Evolutionary conservation across 306 rosid species (phyloP).

Genomic region (Dryas alaskensis): DNA sequence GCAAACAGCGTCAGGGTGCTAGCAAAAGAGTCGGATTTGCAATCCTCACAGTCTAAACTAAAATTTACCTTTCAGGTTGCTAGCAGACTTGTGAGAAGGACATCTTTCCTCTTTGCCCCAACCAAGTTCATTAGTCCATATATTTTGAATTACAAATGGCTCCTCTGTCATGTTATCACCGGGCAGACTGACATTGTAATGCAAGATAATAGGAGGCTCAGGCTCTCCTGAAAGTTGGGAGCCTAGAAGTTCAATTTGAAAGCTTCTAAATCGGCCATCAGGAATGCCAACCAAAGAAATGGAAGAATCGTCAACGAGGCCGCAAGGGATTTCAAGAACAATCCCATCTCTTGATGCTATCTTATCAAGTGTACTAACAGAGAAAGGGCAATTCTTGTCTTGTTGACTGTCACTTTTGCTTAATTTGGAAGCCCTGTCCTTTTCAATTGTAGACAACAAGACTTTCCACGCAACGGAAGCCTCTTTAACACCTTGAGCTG

Average conservation of each 20-base stretch:
- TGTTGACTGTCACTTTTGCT: constrained; percentile 35
- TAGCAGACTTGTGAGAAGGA: constrained; percentile 58
- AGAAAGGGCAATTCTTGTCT: constrained; percentile 57
- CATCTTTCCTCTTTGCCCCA: constrained; percentile 88
- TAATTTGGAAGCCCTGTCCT: constrained; percentile 43
- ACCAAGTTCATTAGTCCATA: constrained; percentile 74
- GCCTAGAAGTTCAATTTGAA: constrained; percentile 70
- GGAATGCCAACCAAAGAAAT: constrained; percentile 82
- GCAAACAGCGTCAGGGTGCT: not conserved
- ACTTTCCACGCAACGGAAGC: constrained; percentile 84
- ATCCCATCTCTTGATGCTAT: constrained; percentile 32
- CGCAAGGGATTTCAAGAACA: constrained; percentile 78
- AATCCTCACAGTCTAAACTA: not conserved
- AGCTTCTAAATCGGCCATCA: constrained; percentile 53
- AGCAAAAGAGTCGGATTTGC: not conserved
- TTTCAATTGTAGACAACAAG: constrained; percentile 42
- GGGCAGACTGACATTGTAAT: constrained; percentile 69
- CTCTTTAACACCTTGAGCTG: constrained; percentile 83
- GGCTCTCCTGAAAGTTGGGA: constrained; percentile 50
- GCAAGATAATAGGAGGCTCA: constrained; percentile 62
- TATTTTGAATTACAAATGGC: constrained; percentile 76
- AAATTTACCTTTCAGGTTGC: constrained; percentile 50
- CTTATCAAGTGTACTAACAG: constrained; percentile 43
- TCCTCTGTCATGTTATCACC: constrained; percentile 77
- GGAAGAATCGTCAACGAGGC: constrained; percentile 80